These are phyloP conservation scores for Sindora glabra DNA, from an alignment of 306 rosid genomes.

Conservation along the genomic window DNA sequence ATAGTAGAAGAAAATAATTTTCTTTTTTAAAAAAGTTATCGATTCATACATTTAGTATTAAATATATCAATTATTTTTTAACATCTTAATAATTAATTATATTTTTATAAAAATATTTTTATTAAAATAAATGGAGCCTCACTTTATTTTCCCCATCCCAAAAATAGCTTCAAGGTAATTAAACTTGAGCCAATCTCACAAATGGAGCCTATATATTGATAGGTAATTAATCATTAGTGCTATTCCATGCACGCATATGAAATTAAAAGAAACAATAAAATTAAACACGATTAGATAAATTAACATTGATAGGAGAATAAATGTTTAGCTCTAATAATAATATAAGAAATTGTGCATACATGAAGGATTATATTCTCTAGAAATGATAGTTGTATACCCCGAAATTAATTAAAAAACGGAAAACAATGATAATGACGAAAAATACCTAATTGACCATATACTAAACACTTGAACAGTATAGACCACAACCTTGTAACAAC, in stretches of 20 bases:
- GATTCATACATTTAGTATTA: no score
- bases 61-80: no score
- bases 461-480: slow-evolving; percentile 12
- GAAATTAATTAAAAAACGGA: slow-evolving; percentile 1
- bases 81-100: no score
- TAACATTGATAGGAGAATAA: no score
- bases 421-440: not conserved
- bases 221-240: not conserved
- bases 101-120: no score
- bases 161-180: not conserved
- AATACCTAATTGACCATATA: slow-evolving; percentile 10
- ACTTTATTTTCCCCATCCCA: not conserved
- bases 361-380: slow-evolving; percentile 9
- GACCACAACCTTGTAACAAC: slow-evolving; percentile 10
- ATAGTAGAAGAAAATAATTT: no score
- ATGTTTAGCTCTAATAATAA: not conserved
- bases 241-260: not conserved
- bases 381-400: slow-evolving; percentile 12
- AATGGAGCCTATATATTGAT: not conserved
- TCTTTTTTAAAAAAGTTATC: no score
- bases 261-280: not conserved
- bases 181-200: not conserved
- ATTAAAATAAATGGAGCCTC: not conserved
- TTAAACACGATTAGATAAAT: not conserved
- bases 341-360: slow-evolving; percentile 10